Evolutionary conservation across 2,329 filamentous ascomycete species (phyloP), one percentile per base, ranked within the genome.

Genomic region (Aureobasidium leucospermi): DNA sequence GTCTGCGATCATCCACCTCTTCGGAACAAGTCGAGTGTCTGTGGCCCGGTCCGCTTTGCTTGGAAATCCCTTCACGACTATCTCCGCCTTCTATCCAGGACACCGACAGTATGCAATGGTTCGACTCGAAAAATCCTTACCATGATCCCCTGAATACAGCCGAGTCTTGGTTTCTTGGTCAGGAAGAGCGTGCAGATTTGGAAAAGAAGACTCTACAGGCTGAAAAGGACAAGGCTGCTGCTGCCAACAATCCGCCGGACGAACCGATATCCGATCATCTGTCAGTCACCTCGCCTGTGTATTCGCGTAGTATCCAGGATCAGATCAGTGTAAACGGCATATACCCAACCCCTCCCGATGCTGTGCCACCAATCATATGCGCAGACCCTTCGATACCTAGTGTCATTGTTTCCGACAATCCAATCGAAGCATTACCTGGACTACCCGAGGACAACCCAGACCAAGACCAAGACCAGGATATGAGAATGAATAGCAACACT

Each of bases 291-390:
- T 65, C 64, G 4, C 64, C 64, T 6, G 23, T 65, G 1, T 59
- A 64, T 43, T 45, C 58, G 13, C 59, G 64, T 4, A 60, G 55
- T 16, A 4, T 49, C 9, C 39, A 58, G 5, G 63, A 63, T 5
- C 56, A 55, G 15, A 69, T 71, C 77, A 82, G 59, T 76, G 80
- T 61, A 5, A 80, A 81, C 43, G 78, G 79, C 1, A 82, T 88
- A 72, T 88, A 89, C 67, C 85, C 84, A 8, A 89, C 86, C 9
- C 86, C 86, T 1, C 86, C 86, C 6, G 85, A 87, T 67, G 85
- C 78, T 10, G 73, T 86, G 16, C 83, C 84, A 42, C 67, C 67
- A 23, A 66, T 72, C 28, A 68, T 59, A 13, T 51, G 49, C 41
- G 19, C 53, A 29, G 38, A 45, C 23, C 39, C 61, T 11, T 64